phyloP scores from a whole-genome alignment of 345 rosid genomes.

The Kernera saxatilis region DNA sequence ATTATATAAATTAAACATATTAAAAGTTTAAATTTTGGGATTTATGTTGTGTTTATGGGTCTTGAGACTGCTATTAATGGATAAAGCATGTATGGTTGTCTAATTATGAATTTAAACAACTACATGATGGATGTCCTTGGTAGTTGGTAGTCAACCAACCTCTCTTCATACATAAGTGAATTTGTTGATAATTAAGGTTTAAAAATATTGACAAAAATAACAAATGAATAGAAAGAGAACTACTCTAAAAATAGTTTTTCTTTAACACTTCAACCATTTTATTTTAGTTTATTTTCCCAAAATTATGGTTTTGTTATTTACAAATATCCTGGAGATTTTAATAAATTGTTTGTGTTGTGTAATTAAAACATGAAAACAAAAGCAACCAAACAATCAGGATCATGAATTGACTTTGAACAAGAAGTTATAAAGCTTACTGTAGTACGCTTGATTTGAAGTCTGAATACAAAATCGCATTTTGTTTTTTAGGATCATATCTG shows the following conservation, averaged over 20 bases:
- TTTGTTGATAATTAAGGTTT: neutral
- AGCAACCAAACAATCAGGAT: slow-evolving; percentile 2
- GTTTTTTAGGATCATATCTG: slow-evolving; percentile 17
- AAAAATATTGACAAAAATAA: neutral
- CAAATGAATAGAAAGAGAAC: neutral
- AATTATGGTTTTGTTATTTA: neutral
- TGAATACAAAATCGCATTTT: slow-evolving; percentile 18
- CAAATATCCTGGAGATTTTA: neutral
- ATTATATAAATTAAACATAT: neutral
- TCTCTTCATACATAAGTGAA: neutral
- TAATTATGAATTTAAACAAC: neutral
- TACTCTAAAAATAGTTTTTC: neutral
- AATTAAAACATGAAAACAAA: neutral
- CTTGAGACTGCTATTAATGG: neutral
- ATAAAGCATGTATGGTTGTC: slow-evolving; percentile 1
- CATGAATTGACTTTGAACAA: neutral
- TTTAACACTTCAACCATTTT: neutral
- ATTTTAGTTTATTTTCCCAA: neutral
- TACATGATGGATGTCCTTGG: neutral
- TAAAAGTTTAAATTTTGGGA: neutral
- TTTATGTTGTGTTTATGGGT: neutral
- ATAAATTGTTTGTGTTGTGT: neutral
- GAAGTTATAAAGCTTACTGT: neutral
- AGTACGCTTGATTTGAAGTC: slow-evolving; percentile 17
- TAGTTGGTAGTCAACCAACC: neutral